Base-by-base conservation (phyloP, 163 green algal genomes). In the Prototheca wickerhamii region DNA sequence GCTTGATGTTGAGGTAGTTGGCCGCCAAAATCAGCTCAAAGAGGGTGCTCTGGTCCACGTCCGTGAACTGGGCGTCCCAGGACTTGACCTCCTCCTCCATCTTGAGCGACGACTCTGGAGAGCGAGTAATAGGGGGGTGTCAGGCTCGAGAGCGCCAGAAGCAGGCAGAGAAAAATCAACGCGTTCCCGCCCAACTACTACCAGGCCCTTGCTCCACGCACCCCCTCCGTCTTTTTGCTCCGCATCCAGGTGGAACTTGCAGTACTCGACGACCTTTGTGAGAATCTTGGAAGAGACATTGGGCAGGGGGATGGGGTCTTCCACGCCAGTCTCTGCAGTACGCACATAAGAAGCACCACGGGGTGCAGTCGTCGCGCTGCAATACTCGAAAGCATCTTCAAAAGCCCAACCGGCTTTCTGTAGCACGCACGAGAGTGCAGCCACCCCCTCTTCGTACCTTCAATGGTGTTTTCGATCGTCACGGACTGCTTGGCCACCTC, bases 1-100 rank as follows among this genome's bases (percentile, higher is more conserved):
- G 68, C 79, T 98, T 98, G 79, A 99, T 98, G 84, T 99, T 98
- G 4, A 99, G 76, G 78, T 99, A 99, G 78, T 99, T 99, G 40
- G 94, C 94, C 2, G 94, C 94, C 79, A 99, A 65, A 57, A 99
- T 99, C 28, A 99, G 81, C 72, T 99, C 92, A 63, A 98, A 99
- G 12, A 99, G 82, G 5, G 87, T 94, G 2, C 74, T 77, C 64
- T 98, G 91, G 69, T 99, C 94, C 25, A 98, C 89, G 65, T 96
- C 95, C 44, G 95, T 84, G 63, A 98, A 99, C 57, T 97, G 88
- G 2, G 75, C 73, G 71, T 99, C 92, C 83, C 87, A 99, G 23
- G 73, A 65, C 81, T 96, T 96, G 2, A 96, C 60, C 20, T 97
- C 88, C 2, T 93, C 89, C 21, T 97, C 91, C 2, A 31, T 80